phyloP scores from a whole-genome alignment of 257 asterid genomes.

The Penstemon newberryi region DNA sequence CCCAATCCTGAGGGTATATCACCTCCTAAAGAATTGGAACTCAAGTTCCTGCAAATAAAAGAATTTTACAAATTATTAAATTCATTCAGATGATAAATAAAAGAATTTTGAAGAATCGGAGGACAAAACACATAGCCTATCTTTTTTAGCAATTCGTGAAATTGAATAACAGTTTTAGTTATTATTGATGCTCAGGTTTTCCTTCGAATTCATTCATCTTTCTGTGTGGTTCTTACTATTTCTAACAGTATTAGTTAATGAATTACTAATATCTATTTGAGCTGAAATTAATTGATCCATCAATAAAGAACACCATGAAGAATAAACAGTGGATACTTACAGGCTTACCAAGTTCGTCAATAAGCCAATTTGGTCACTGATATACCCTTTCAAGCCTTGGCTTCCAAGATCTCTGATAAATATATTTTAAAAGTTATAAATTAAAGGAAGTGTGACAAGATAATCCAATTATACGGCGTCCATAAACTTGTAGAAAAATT shows the following conservation, averaged over 20 bases:
- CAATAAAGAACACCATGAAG: neutral
- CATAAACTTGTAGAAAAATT: too few species aligned
- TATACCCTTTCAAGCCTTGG: conserved; percentile 88
- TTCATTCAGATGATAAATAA: neutral
- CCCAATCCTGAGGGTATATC: conserved; percentile 70
- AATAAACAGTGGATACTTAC: conserved; percentile 59
- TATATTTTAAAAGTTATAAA: neutral
- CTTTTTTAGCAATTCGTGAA: neutral
- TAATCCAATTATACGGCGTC: too few species aligned
- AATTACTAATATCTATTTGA: neutral
- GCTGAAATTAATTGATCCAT: conserved; percentile 19
- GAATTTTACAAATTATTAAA: conserved; percentile 12
- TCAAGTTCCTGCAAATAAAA: conserved; percentile 68
- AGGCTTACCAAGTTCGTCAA: conserved; percentile 90
- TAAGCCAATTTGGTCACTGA: conserved; percentile 67
- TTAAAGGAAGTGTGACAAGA: neutral
- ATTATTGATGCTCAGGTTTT: too few species aligned
- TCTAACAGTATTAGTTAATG: neutral
- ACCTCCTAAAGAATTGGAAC: conserved; percentile 75
- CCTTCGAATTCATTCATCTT: conserved; percentile 1
- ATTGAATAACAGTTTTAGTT: too few species aligned
- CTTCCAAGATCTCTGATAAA: conserved; percentile 80
- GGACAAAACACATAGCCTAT: neutral
- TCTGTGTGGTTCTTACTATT: neutral
- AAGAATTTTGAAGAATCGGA: too few species aligned